Percentiles rank a stretch among this genome's conserved stretches.
phyloP scores from a whole-genome alignment of 1,284 basidiomycete species.

The Leccinum griseonigrum region DNA sequence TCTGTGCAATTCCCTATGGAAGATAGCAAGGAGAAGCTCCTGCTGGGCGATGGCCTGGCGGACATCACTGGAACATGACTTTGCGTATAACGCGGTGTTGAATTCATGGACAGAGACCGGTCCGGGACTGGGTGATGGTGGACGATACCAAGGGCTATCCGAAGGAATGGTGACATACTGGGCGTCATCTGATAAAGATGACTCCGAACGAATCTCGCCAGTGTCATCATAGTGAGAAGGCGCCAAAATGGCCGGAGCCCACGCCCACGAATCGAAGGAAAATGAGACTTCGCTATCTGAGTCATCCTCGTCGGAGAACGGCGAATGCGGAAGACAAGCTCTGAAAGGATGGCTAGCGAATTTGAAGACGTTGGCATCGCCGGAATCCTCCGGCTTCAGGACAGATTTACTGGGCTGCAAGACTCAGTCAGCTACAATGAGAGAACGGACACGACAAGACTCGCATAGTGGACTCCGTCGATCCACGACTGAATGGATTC shows the following conservation, averaged over 20 bases:
- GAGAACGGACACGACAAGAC: slow-evolving; percentile 1
- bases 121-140: slow-evolving; percentile 17
- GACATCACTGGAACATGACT: slow-evolving; percentile 31
- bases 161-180: slow-evolving; percentile 31
- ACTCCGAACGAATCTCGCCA: slow-evolving; percentile 21
- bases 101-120: slow-evolving; percentile 23
- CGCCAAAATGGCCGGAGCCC: slow-evolving; percentile 19
- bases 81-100: slow-evolving; percentile 16
- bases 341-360: slow-evolving; percentile 24
- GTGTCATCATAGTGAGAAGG: slow-evolving; percentile 18
- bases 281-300: slow-evolving; percentile 17
- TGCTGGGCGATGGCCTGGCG: slow-evolving; percentile 33
- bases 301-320: slow-evolving; percentile 23
- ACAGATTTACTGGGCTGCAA: slow-evolving; percentile 16
- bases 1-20: slow-evolving; percentile 29
- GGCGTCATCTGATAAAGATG: slow-evolving; percentile 19
- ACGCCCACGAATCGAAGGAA: slow-evolving; percentile 16
- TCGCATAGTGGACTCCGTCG: slow-evolving; percentile 22
- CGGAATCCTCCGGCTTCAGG: slow-evolving; percentile 3
- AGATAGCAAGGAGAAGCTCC: slow-evolving; percentile 30
- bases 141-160: slow-evolving; percentile 34
- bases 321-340: slow-evolving; percentile 12
- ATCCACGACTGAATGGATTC: slow-evolving; percentile 29
- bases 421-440: slow-evolving; percentile 1
- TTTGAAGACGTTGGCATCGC: slow-evolving; percentile 6